Base-by-base conservation (phyloP, 2,329 filamentous ascomycete species). In the Claviceps pusilla region DNA sequence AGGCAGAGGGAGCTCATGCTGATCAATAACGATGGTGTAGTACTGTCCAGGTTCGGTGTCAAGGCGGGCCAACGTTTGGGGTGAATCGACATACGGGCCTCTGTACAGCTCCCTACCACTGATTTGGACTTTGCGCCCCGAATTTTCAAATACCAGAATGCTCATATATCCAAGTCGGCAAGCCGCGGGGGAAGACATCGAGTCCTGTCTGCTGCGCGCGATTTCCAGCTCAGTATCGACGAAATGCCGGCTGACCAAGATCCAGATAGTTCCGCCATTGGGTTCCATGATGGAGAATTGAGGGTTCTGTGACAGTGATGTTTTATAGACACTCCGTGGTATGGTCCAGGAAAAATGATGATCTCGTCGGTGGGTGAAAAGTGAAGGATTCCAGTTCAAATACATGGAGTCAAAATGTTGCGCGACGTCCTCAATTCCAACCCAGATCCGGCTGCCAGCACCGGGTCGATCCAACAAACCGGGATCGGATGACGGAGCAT, bases 361-460 rank as follows among this genome's bases (percentile, higher is more conserved):
- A 62, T 98, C 90, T 66, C 95, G 84, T 9, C 90, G 83, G 64
- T 86, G 73, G 1, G 74, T 73, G 69, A 98, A 98, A 0, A 95
- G 73, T 0, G 79, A 77, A 0, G 93, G 90, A 59, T 95, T 96
- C 93, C 93, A 98, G 69, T 97, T 98, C 54, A 98, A 75, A 67
- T 97, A 98, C 60, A 98, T 80, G 19, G 90, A 95, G 66, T 97
- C 89, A 59, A 96, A 98, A 64, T 95, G 84, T 63, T 95, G 89
- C 41, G 88, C 79, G 4, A 96, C 82, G 59, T 89, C 87, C 60
- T 95, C 87, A 33, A 93, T 81, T 29, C 84, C 82, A 70, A 97
- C 94, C 91, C 93, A 97, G 64, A 95, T 94, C 0, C 86, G 88
- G n/a, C 89, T 89, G 0, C 85, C 66, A 54, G 62, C 46, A n/a